phyloP scores from a whole-genome alignment of 1,284 basidiomycete species.

The Tetrapyrgos nigripes region DNA sequence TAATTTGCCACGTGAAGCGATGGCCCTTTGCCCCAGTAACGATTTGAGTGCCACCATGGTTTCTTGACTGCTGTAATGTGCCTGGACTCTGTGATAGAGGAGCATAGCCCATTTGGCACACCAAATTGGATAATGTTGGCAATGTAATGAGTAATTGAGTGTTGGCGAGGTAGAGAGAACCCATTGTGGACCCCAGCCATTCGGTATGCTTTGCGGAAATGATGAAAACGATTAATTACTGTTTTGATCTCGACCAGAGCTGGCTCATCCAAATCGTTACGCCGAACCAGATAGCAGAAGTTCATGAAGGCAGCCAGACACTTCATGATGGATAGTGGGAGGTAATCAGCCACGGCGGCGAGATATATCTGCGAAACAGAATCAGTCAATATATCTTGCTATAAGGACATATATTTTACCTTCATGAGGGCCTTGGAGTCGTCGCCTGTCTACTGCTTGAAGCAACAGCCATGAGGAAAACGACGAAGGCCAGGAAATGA shows the following conservation, averaged over 20 bases:
- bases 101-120: constrained; percentile 14
- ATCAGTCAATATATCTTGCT: too few relatives aligned
- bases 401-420: too few relatives aligned
- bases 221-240: not conserved
- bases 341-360: constrained; percentile 30
- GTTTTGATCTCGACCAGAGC: not conserved
- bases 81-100: constrained; percentile 20
- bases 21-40: too few relatives aligned
- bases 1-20: too few relatives aligned
- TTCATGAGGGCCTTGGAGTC: constrained; percentile 40
- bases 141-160: constrained; percentile 1
- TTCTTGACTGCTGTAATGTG: constrained; percentile 29
- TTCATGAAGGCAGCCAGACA: constrained; percentile 13
- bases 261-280: not conserved
- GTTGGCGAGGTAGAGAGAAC: constrained; percentile 6
- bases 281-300: not conserved
- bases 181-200: not conserved
- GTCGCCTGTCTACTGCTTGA: too few relatives aligned
- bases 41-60: constrained; percentile 29
- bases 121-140: not conserved
- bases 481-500: constrained; percentile 32
- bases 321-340: constrained; percentile 29
- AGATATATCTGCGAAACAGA: too few relatives aligned
- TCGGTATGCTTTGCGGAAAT: not conserved
- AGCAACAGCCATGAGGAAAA: constrained; percentile 32